Percentiles rank a stretch among this genome's conserved stretches.
Conservation (phyloP, 495 filamentous ascomycete species). For the Tirmania nivea region DNA sequence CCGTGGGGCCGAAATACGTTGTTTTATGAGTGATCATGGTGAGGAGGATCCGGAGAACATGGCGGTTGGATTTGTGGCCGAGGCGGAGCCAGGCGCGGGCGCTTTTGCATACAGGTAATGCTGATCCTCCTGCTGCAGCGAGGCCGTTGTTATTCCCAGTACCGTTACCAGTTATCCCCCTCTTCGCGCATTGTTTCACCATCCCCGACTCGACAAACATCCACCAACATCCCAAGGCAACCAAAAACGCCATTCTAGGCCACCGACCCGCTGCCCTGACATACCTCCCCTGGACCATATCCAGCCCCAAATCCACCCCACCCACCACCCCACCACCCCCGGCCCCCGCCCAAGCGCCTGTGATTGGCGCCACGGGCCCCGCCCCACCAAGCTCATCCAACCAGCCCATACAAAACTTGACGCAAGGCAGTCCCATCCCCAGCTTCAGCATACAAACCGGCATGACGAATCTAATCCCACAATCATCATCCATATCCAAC, state of each 20-base stretch:
- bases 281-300: neutral
- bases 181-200: neutral
- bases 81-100: neutral
- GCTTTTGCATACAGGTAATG: neutral
- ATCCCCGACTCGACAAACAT: neutral
- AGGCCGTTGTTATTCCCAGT: neutral
- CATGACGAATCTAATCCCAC: neutral
- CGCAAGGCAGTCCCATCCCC: neutral
- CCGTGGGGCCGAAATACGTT: neutral
- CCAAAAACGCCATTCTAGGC: neutral
- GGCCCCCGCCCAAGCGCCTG: neutral
- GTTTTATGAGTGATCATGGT: neutral
- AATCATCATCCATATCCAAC: neutral
- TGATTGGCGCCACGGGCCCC: neutral
- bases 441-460: neutral
- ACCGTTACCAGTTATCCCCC: no score
- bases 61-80: neutral
- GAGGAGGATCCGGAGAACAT: neutral
- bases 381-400: neutral
- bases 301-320: neutral
- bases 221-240: neutral
- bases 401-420: neutral
- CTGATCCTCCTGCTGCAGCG: neutral
- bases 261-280: neutral
- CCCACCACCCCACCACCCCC: neutral